Conservation (phyloP, 352 stramenopile species). For the Phytopythium oedochilum region DNA sequence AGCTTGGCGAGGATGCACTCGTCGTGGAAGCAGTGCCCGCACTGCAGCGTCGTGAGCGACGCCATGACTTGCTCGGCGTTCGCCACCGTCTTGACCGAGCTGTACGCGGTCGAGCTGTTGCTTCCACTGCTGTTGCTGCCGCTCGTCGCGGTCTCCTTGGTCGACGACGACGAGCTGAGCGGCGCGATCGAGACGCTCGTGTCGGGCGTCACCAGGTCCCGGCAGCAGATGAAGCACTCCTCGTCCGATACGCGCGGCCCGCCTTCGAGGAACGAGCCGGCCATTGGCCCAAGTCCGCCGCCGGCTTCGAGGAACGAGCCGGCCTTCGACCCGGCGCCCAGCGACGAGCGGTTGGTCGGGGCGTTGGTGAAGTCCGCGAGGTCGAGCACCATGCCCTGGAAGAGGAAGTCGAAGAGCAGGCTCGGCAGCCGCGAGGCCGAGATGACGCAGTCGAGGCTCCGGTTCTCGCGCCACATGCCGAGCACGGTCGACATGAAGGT, state of each 20-base stretch:
- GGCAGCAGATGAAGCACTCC: conserved; percentile 55
- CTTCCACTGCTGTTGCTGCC: conserved; percentile 10
- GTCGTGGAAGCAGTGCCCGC: conserved; percentile 82
- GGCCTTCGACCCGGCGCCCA: conserved; percentile 16
- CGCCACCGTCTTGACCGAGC: conserved; percentile 12
- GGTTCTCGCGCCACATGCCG: conserved; percentile 55
- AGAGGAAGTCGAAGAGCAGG: conserved; percentile 78
- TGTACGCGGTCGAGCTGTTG: not conserved
- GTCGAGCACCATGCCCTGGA: conserved; percentile 79
- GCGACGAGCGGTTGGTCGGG: conserved; percentile 38
- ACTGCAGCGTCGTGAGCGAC: conserved; percentile 71
- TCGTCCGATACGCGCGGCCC: conserved; percentile 18
- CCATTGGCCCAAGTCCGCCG: conserved; percentile 11
- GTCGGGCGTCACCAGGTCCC: conserved; percentile 25
- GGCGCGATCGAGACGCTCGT: conserved; percentile 32
- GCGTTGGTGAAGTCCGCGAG: conserved; percentile 59
- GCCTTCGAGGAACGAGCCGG: conserved; percentile 27
- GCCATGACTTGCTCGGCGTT: conserved; percentile 27
- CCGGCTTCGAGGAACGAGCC: conserved; percentile 24
- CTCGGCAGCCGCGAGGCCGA: conserved; percentile 53
- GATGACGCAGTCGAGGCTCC: conserved; percentile 51
- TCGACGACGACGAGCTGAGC: conserved; percentile 16
- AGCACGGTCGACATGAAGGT: conserved; percentile 66
- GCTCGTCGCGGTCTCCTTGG: not conserved
- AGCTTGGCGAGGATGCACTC: conserved; percentile 84